Evolutionary conservation across 2,329 filamentous ascomycete species (phyloP), one percentile per base, ranked within the genome.

Genomic region (Fusarium sp.): DNA sequence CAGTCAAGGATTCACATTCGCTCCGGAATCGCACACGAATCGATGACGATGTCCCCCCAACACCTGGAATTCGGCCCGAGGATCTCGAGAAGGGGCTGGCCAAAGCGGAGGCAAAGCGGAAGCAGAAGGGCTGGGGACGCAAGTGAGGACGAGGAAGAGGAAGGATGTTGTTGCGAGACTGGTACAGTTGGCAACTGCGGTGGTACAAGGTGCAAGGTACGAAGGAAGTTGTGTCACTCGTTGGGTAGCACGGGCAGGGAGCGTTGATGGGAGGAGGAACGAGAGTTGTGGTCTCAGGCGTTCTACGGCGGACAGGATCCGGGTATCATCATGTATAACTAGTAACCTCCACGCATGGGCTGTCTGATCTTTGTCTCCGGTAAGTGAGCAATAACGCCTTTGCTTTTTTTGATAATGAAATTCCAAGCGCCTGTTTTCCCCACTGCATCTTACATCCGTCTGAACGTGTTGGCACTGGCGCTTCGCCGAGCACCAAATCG

Each of bases 391-490:
- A 70, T 69, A 71, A 74, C 74, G 74, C 74, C 70, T 73, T 70
- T 77, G 69, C 63, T 74, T 67, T 67, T 67, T 66, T 64, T 57
- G 52, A 73, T 74, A 73, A 79, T 73, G 61, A 74, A 47, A 73
- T 66, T 70, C 70, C 69, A 74, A 77, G 70, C 77, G 70, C 72
- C 74, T 71, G 36, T 62, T 71, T 75, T 58, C 25, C 57, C 63
- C 29, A 29, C 81, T 84, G 20, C 20, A 25, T 45, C 40, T 81
- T 84, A 92, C 86, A 94, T 87, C 79, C 87, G 88, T 81, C 92
- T 89, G 81, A 95, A 94, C 45, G 91, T 91, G 83, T 96, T 95
- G 62, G 88, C 89, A 82, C 93, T 95, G 60, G 94, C 94, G 82
- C 92, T 95, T 78, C 93, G 86, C 78, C 93, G 89, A 65, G 81